phyloP scores from a whole-genome alignment of 495 filamentous ascomycete species.

The Penicillium lividum region DNA sequence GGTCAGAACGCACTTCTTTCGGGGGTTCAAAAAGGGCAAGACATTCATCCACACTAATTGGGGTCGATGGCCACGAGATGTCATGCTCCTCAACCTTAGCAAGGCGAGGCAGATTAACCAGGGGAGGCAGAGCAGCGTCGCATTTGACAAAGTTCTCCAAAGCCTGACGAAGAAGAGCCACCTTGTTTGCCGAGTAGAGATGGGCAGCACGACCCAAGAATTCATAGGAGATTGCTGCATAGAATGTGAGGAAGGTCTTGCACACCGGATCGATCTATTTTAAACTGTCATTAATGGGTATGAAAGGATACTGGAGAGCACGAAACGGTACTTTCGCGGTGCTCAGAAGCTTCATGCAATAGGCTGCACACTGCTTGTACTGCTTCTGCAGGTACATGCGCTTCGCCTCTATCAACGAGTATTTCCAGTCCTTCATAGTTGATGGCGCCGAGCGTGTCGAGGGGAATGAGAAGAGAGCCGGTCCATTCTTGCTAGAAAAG shows the following conservation, averaged over 20 bases:
- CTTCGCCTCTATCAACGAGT: conserved; percentile 35
- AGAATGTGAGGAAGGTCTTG: conserved; percentile 45
- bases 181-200: conserved; percentile 42
- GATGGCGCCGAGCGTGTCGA: conserved; percentile 13
- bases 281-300: conserved; percentile 1
- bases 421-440: conserved; percentile 36
- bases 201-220: conserved; percentile 42
- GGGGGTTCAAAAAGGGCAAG: not conserved
- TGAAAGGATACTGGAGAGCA: conserved; percentile 5
- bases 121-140: conserved; percentile 21
- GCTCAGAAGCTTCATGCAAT: conserved; percentile 32
- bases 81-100: not conserved
- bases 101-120: conserved; percentile 14
- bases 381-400: conserved; percentile 39
- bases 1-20: not conserved
- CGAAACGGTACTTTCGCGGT: conserved; percentile 31
- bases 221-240: conserved; percentile 48
- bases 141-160: conserved; percentile 33
- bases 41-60: not conserved
- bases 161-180: conserved; percentile 36
- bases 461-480: conserved; percentile 19
- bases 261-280: conserved; percentile 41
- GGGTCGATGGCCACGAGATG: not conserved
- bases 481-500: conserved; percentile 21
- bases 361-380: conserved; percentile 48